These are phyloP conservation scores for Stentor roeselii DNA, from an alignment of 73 alveolate genomes.

Conservation along the genomic window DNA sequence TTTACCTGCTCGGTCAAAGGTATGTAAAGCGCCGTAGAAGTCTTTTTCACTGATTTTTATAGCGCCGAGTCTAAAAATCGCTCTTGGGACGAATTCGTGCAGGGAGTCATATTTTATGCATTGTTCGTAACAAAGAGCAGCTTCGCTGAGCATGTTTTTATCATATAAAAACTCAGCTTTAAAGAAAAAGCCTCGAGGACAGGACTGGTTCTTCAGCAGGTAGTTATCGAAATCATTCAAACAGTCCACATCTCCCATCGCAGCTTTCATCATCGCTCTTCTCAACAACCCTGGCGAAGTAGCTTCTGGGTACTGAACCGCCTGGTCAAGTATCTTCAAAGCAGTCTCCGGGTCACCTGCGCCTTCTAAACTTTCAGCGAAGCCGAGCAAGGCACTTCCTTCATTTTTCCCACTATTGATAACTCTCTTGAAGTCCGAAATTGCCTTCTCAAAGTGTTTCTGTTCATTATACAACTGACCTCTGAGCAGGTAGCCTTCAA, in stretches of 20 bases:
- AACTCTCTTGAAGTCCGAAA: background rate
- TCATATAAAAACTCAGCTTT: background rate
- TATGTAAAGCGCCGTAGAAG: slow-evolving; percentile 6
- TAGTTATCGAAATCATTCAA: background rate
- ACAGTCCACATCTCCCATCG: background rate
- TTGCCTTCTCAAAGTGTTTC: background rate
- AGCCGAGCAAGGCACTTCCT: background rate
- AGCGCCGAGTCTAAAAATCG: background rate
- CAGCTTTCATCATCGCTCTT: background rate
- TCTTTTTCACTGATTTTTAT: background rate
- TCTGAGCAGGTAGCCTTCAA: background rate
- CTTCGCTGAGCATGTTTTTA: background rate
- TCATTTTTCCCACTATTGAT: background rate
- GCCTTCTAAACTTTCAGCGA: background rate
- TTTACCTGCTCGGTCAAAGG: background rate
- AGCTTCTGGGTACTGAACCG: background rate
- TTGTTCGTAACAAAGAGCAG: background rate
- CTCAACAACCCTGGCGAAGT: background rate
- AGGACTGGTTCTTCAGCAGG: background rate
- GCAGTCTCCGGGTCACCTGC: background rate
- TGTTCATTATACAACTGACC: background rate
- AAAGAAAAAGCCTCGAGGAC: background rate
- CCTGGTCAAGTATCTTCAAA: background rate
- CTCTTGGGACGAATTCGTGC: background rate
- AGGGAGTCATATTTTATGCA: background rate